phyloP scores from a whole-genome alignment of 768 basidiomycete genomes.

The Lactarius evosmus region DNA sequence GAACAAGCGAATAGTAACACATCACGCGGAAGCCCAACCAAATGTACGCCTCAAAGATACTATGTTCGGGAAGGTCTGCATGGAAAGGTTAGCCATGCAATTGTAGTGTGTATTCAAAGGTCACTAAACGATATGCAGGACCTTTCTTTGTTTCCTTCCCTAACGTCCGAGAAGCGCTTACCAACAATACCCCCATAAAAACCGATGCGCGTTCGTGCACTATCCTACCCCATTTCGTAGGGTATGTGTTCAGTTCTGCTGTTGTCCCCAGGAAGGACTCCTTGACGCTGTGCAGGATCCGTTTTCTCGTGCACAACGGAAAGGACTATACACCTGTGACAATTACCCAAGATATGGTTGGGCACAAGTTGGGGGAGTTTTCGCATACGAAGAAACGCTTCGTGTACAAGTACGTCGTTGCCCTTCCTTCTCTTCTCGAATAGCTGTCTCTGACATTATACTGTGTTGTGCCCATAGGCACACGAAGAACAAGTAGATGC shows the following conservation, averaged over 20 bases:
- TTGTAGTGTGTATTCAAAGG: background rate
- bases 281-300: slow-evolving; percentile 48
- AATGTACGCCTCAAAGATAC: slow-evolving; percentile 62
- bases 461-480: slow-evolving; percentile 31
- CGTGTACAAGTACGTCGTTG: slow-evolving; percentile 68
- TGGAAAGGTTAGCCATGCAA: slow-evolving; percentile 63
- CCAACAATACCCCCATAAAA: slow-evolving; percentile 79
- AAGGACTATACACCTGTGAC: slow-evolving; percentile 82
- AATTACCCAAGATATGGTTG: slow-evolving; percentile 97
- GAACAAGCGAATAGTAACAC: no score
- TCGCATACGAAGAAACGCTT: slow-evolving; percentile 86
- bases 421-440: background rate
- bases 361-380: slow-evolving; percentile 97
- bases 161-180: slow-evolving; percentile 74
- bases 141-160: slow-evolving; percentile 95
- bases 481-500: slow-evolving; percentile 43
- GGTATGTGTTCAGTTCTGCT: slow-evolving; percentile 48
- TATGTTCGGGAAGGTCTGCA: slow-evolving; percentile 70
- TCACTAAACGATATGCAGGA: slow-evolving; percentile 44
- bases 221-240: slow-evolving; percentile 93
- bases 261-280: background rate
- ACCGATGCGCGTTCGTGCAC: slow-evolving; percentile 89
- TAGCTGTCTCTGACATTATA: background rate
- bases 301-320: slow-evolving; percentile 94
- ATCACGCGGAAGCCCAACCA: background rate